Evolutionary conservation across 2,329 filamentous ascomycete genomes (phyloP).

Genomic region (Diaporthe velutina): DNA sequence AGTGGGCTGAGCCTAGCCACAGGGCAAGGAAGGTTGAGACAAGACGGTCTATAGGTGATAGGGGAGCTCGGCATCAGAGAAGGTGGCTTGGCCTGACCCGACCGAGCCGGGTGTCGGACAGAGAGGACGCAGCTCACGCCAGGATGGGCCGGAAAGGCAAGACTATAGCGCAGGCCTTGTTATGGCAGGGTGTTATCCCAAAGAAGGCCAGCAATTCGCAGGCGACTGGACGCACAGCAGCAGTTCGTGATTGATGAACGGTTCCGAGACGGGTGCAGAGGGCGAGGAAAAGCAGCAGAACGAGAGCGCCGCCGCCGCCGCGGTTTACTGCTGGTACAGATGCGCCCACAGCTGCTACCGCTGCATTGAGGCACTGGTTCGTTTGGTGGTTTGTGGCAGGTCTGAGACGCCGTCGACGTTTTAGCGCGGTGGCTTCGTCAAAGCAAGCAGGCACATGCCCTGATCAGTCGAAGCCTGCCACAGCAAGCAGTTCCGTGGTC

Average conservation of each 20-base stretch:
- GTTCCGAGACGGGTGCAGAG: conserved; percentile 12
- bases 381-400: conserved; percentile 30
- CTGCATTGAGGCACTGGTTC: conserved; percentile 30
- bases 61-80: conserved; percentile 26
- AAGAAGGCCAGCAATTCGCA: conserved; percentile 5
- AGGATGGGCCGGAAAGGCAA: conserved; percentile 13
- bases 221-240: background rate
- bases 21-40: conserved; percentile 25
- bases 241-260: conserved; percentile 5
- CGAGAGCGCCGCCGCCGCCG: background rate
- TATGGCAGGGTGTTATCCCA: conserved; percentile 13
- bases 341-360: background rate
- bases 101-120: conserved; percentile 4
- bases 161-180: background rate
- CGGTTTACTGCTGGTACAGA: background rate
- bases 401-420: conserved; percentile 52
- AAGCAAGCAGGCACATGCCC: conserved; percentile 44
- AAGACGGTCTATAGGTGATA: conserved; percentile 25
- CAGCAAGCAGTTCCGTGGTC: background rate
- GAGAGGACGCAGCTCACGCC: conserved; percentile 7
- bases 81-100: conserved; percentile 27
- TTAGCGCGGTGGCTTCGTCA: conserved; percentile 49
- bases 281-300: background rate
- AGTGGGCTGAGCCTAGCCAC: conserved; percentile 10
- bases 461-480: conserved; percentile 34